Base-by-base conservation (phyloP, 345 rosid genomes). In the Citrus trifoliata region DNA sequence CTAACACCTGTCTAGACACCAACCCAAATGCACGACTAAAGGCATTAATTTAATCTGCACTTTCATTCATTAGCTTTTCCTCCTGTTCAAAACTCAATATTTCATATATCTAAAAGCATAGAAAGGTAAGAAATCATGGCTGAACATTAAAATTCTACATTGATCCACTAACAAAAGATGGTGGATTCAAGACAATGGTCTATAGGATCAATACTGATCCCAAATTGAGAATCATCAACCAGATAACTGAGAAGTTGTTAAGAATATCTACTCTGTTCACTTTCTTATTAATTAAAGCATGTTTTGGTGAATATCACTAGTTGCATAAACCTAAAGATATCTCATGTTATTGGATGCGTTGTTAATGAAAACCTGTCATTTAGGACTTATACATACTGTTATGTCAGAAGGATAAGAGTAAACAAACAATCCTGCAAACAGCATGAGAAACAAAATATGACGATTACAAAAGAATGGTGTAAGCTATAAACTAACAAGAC, bases 401-500 rank as follows among this genome's bases (percentile, higher is more conserved):
- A 30, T 13, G 8, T 51, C 32, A 38, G 51, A 46, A 70, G 56
- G 73, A 46, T 19, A 6, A n/a, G 58, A 12, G 35, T 46, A 42
- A 48, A 28, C 40, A 61, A 40, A 4, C 38, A 72, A 56, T 6
- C 40, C 32, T 21, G 25, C 18, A 2, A 25, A 74, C 68, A 37
- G 68, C 27, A 51, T 8, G 10, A 24, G 13, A 30, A 53, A 67
- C 64, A 42, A 75, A 21, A 27, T 48, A 48, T 66, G 19, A 55
- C 4, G 7, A 63, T 32, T 35, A 16, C 32, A 46, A 22, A 19
- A 37, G 59, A 74, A 21, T 9, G 28, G 24, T 18, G 10, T 2
- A 40, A 35, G 46, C 58, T 21, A 74, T 58, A 64, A 35, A 60
- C 80, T 28, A 75, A 73, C 18, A 68, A 76, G 55, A 61, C 60